phyloP scores from a whole-genome alignment of 1,139 yeast species.

The Candida tunisiensis region DNA sequence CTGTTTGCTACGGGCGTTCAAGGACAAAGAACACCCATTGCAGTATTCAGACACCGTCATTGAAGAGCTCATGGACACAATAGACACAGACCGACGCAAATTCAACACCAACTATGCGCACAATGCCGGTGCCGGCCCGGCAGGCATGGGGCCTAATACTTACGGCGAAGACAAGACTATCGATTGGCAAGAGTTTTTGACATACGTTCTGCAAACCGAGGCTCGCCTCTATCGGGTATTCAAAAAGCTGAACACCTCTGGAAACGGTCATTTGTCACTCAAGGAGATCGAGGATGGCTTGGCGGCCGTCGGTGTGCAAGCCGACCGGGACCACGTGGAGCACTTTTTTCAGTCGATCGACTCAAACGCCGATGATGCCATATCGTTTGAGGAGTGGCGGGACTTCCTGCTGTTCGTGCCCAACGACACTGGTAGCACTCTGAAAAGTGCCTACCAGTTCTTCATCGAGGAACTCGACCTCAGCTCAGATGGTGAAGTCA shows the following conservation, averaged over 20 bases:
- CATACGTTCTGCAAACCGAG: no score
- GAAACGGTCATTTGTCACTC: constrained; percentile 45
- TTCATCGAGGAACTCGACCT: constrained; percentile 71
- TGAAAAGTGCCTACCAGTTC: constrained; percentile 69
- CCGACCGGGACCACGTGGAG: constrained; percentile 39
- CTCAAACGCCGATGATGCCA: constrained; percentile 43
- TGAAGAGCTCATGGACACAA: no score
- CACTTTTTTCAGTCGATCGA: constrained; percentile 46
- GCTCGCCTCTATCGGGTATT: no score
- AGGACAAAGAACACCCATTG: no score
- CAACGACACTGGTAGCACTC: constrained; percentile 33
- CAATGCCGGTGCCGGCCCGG: no score
- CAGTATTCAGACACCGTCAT: no score
- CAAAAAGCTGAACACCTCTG: constrained; percentile 53
- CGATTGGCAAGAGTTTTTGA: no score
- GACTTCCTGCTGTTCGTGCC: constrained; percentile 75
- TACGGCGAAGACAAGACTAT: no score
- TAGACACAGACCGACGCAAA: no score
- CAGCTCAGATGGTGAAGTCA: constrained; percentile 83
- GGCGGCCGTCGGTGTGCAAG: constrained; percentile 31
- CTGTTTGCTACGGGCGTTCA: no score
- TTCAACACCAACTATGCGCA: no score
- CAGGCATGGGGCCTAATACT: no score
- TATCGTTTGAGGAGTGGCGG: constrained; percentile 77
- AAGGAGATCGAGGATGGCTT: constrained; percentile 54